Conservation (phyloP, 2,329 filamentous ascomycete genomes). For the Biscogniauxia mediterranea region DNA sequence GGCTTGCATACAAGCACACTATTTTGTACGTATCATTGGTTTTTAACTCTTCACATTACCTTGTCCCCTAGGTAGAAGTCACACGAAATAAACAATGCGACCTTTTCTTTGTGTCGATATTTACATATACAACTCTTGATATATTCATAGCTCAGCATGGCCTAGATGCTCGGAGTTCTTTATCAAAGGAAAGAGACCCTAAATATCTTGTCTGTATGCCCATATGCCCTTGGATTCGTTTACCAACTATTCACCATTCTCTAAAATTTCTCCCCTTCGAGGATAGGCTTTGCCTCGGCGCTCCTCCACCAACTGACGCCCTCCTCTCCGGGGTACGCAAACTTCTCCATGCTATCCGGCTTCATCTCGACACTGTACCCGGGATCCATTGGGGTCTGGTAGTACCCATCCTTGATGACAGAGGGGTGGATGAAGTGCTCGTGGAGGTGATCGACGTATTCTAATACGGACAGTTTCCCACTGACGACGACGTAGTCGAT, state of each 20-base stretch:
- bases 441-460: slow-evolving; percentile 91
- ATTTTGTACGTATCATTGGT: no score
- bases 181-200: no score
- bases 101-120: no score
- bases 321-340: slow-evolving; percentile 71
- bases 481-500: slow-evolving; percentile 90
- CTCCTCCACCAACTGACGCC: slow-evolving; percentile 84
- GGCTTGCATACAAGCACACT: no score
- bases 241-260: not conserved
- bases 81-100: no score
- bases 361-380: slow-evolving; percentile 96
- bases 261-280: slow-evolving; percentile 60
- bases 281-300: slow-evolving; percentile 72
- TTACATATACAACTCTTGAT: no score
- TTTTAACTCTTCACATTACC: no score
- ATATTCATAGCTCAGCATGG: no score
- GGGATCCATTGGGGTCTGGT: slow-evolving; percentile 77
- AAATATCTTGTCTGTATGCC: not conserved
- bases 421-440: slow-evolving; percentile 87
- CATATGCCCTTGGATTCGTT: not conserved
- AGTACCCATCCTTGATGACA: slow-evolving; percentile 80
- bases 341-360: slow-evolving; percentile 79
- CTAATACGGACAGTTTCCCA: slow-evolving; percentile 77
- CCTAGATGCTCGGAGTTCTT: no score
- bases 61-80: no score